A percentile compares a stretch with the other conserved stretches of the same genome.
phyloP scores from a whole-genome alignment of 305 asterid species.

The Coffea humblotiana region DNA sequence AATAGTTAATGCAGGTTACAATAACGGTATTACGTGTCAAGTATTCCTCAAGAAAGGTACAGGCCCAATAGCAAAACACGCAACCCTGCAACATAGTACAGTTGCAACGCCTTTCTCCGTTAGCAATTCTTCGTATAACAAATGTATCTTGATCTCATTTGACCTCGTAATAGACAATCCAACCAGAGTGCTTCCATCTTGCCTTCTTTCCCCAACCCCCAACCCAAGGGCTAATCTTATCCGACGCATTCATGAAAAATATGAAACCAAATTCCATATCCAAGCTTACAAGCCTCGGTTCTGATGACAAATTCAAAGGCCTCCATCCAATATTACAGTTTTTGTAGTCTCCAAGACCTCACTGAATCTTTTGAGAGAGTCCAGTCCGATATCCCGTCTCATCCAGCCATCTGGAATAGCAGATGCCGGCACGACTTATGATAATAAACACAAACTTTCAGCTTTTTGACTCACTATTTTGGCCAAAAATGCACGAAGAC shows the following conservation, averaged over 20 bases:
- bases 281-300: constrained; percentile 54
- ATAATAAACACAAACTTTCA: constrained; percentile 14
- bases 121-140: neutral
- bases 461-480: neutral
- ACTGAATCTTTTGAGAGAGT: constrained; percentile 65
- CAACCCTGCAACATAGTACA: neutral
- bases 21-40: neutral
- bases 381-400: constrained; percentile 88
- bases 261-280: neutral
- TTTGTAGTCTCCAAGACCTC: constrained; percentile 71
- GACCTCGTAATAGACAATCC: neutral
- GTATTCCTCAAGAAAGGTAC: neutral
- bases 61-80: neutral
- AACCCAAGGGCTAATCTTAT: neutral
- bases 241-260: neutral
- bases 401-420: constrained; percentile 86
- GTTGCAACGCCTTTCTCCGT: neutral
- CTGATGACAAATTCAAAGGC: constrained; percentile 83
- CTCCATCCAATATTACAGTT: constrained; percentile 87
- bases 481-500: no score
- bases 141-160: neutral
- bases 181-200: no score
- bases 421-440: constrained; percentile 67
- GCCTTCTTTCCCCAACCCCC: no score
- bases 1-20: neutral